Percentiles rank a stretch among this genome's conserved stretches.
phyloP scores from a whole-genome alignment of 1,284 basidiomycete genomes.

The Singerocomus inundabilis region DNA sequence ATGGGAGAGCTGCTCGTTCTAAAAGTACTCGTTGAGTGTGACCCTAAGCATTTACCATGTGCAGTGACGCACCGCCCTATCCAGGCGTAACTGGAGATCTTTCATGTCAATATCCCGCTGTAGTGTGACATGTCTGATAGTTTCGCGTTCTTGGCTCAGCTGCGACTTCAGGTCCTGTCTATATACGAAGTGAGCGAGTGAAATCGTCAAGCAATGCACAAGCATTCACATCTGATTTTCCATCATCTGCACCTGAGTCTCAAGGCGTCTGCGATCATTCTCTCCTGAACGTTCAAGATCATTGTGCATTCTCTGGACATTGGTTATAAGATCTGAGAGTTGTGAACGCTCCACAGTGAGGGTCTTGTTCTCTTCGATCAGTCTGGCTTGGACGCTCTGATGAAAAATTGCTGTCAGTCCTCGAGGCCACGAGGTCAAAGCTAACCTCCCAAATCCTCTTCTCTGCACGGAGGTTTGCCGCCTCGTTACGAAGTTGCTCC shows the following conservation, averaged over 20 bases:
- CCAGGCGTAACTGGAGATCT: slow-evolving; percentile 72
- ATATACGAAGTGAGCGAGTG: slow-evolving; percentile 1
- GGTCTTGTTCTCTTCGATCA: slow-evolving; percentile 82
- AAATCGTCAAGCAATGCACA: not conserved
- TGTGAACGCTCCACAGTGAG: slow-evolving; percentile 80
- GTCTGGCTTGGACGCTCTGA: slow-evolving; percentile 71
- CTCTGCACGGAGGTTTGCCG: slow-evolving; percentile 84
- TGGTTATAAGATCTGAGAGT: slow-evolving; percentile 82
- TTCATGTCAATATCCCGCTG: slow-evolving; percentile 82
- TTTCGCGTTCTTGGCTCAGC: slow-evolving; percentile 78
- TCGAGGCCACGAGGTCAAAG: not conserved
- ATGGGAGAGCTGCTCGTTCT: slow-evolving; percentile 66
- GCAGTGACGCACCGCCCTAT: slow-evolving; percentile 63
- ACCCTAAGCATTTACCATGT: not conserved
- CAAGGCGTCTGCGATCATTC: slow-evolving; percentile 77
- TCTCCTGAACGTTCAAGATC: slow-evolving; percentile 82
- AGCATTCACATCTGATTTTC: slow-evolving; percentile 71
- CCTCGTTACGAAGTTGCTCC: slow-evolving; percentile 81
- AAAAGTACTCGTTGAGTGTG: slow-evolving; percentile 12
- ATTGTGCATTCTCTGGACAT: slow-evolving; percentile 85
- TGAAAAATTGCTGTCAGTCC: slow-evolving; percentile 5
- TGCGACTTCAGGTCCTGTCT: slow-evolving; percentile 76
- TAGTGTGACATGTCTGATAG: slow-evolving; percentile 66
- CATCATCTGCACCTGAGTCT: slow-evolving; percentile 76
- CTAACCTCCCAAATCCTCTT: slow-evolving; percentile 89